Conservation (phyloP, 139 green algal genomes). For the Chlorella sp. region DNA sequence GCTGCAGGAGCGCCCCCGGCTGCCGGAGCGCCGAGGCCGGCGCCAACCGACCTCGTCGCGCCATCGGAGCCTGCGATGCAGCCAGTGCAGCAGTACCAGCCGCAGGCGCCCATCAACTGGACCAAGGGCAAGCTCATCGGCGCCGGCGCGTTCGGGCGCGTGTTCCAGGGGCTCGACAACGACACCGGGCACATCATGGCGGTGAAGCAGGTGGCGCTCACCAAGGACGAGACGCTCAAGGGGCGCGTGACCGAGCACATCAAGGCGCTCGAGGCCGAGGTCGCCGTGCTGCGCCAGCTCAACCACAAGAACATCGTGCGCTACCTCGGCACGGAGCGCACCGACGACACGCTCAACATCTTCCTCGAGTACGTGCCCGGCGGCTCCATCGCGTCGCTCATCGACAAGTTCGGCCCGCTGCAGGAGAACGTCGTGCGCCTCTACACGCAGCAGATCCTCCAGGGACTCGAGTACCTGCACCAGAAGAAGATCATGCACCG, state of each 20-base stretch:
- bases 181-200: slow-evolving; percentile 89
- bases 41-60: no score
- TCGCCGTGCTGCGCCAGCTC: slow-evolving; percentile 72
- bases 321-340: slow-evolving; percentile 86
- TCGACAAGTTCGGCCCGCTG: slow-evolving; percentile 79
- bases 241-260: slow-evolving; percentile 63
- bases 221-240: slow-evolving; percentile 38
- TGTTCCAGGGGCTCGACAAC: slow-evolving; percentile 79
- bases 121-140: slow-evolving; percentile 83
- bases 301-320: slow-evolving; percentile 90
- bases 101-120: slow-evolving; percentile 58
- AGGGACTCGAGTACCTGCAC: slow-evolving; percentile 93
- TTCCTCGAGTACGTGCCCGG: slow-evolving; percentile 96
- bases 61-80: no score
- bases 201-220: slow-evolving; percentile 86
- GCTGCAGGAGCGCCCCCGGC: no score
- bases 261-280: slow-evolving; percentile 72
- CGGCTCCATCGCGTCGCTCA: slow-evolving; percentile 83
- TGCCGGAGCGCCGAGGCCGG: no score
- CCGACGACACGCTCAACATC: slow-evolving; percentile 79
- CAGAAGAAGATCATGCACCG: slow-evolving; percentile 82
- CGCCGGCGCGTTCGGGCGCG: slow-evolving; percentile 84
- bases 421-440: slow-evolving; percentile 60
- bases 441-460: slow-evolving; percentile 76
- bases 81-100: neutral